Conservation (phyloP, 257 asterid genomes). For the Ilex asprella region DNA sequence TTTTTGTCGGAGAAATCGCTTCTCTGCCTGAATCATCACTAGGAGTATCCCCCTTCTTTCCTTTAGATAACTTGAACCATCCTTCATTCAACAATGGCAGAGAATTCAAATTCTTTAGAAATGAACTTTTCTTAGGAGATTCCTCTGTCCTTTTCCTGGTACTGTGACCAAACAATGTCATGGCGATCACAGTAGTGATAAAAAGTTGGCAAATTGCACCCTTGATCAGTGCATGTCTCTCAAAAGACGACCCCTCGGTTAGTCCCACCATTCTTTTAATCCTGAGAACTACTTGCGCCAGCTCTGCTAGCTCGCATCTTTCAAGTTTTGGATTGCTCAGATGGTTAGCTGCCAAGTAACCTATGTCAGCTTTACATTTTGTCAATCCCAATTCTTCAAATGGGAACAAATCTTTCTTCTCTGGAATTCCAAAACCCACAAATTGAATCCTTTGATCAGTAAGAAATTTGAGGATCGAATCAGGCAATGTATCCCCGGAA, state of each 20-base stretch:
- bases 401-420: conserved; percentile 65
- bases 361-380: conserved; percentile 40
- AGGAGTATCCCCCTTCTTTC: conserved; percentile 23
- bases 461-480: conserved; percentile 44
- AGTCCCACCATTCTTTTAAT: conserved; percentile 66
- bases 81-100: conserved; percentile 52
- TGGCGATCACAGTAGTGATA: conserved; percentile 55
- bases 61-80: conserved; percentile 49
- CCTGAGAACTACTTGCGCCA: conserved; percentile 62
- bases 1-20: neutral
- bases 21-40: conserved; percentile 20
- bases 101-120: conserved; percentile 46
- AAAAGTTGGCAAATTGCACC: conserved; percentile 74
- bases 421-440: conserved; percentile 72
- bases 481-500: conserved; percentile 47
- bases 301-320: conserved; percentile 45
- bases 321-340: conserved; percentile 51
- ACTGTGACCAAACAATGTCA: conserved; percentile 35
- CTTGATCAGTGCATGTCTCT: conserved; percentile 69
- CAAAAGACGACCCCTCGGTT: conserved; percentile 61
- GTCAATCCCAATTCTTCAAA: conserved; percentile 52
- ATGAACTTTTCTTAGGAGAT: conserved; percentile 33
- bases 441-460: conserved; percentile 58
- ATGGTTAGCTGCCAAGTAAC: conserved; percentile 58
- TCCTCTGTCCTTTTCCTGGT: conserved; percentile 28